Evolutionary conservation across 129 eudicot genomes (phyloP).

Genomic region (Erigeron canadensis): DNA sequence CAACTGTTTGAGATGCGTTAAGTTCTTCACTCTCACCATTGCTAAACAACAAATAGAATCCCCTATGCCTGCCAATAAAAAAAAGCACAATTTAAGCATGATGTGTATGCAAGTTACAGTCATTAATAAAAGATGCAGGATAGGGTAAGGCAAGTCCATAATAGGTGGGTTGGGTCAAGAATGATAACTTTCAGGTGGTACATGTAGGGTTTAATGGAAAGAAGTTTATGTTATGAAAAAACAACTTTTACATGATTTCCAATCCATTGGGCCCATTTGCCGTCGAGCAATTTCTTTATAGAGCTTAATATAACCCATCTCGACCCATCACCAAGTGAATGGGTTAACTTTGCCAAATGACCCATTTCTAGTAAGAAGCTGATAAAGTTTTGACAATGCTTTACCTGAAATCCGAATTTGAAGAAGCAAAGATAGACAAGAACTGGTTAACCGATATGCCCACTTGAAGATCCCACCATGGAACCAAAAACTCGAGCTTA

Average conservation of each 20-base stretch:
- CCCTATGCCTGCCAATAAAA: conserved; percentile 63
- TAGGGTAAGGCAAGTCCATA: neutral
- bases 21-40: conserved; percentile 87
- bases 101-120: neutral
- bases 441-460: conserved; percentile 93
- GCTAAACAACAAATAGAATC: conserved; percentile 70
- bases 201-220: neutral
- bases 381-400: neutral
- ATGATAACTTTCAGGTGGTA: neutral
- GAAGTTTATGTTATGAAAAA: no score
- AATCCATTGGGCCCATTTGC: neutral
- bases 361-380: neutral
- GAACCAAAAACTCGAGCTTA: conserved; percentile 82
- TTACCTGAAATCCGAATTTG: conserved; percentile 93
- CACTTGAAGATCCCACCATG: conserved; percentile 98
- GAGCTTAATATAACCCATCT: neutral
- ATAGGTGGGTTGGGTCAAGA: neutral
- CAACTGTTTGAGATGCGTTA: conserved; percentile 79
- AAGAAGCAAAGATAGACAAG: conserved; percentile 84
- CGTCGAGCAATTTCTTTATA: neutral
- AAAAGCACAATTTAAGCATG: neutral
- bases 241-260: no score
- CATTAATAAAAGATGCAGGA: neutral
- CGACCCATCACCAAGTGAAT: neutral
- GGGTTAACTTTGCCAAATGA: neutral